Evolutionary conservation across 805 yeast genomes (phyloP).

Genomic region (Nakazawaea ambrosiae): DNA sequence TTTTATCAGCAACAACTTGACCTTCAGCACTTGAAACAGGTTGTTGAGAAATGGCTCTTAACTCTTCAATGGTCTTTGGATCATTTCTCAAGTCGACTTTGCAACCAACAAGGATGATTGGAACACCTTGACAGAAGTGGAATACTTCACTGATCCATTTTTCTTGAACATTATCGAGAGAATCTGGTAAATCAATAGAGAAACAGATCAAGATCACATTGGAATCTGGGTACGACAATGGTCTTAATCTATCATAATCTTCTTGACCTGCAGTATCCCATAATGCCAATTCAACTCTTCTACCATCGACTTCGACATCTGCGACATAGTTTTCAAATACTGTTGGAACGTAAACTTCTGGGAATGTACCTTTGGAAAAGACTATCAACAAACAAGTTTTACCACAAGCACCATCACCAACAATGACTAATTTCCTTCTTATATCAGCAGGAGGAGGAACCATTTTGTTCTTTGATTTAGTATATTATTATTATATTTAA

Average conservation of each 20-base stretch:
- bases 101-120: slow-evolving; percentile 88
- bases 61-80: slow-evolving; percentile 65
- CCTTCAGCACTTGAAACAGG: slow-evolving; percentile 84
- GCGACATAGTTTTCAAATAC: slow-evolving; percentile 98
- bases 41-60: slow-evolving; percentile 66
- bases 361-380: slow-evolving; percentile 83
- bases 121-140: slow-evolving; percentile 92
- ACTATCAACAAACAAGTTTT: slow-evolving; percentile 86
- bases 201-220: slow-evolving; percentile 89
- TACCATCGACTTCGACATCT: slow-evolving; percentile 87
- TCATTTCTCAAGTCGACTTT: slow-evolving; percentile 86
- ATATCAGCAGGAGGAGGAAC: slow-evolving; percentile 45
- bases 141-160: slow-evolving; percentile 93
- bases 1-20: slow-evolving; percentile 79
- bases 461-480: slow-evolving; percentile 6
- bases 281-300: slow-evolving; percentile 86
- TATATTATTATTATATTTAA: background rate
- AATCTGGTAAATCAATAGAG: slow-evolving; percentile 86
- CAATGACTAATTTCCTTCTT: slow-evolving; percentile 84
- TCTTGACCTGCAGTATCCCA: slow-evolving; percentile 99
- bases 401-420: slow-evolving; percentile 98
- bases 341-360: slow-evolving; percentile 92
- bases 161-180: slow-evolving; percentile 88
- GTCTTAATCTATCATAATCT: slow-evolving; percentile 91
- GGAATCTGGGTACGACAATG: slow-evolving; percentile 86